Base-by-base conservation (phyloP, 371 early-diverging fungal species). In the Parasitella parasitica region DNA sequence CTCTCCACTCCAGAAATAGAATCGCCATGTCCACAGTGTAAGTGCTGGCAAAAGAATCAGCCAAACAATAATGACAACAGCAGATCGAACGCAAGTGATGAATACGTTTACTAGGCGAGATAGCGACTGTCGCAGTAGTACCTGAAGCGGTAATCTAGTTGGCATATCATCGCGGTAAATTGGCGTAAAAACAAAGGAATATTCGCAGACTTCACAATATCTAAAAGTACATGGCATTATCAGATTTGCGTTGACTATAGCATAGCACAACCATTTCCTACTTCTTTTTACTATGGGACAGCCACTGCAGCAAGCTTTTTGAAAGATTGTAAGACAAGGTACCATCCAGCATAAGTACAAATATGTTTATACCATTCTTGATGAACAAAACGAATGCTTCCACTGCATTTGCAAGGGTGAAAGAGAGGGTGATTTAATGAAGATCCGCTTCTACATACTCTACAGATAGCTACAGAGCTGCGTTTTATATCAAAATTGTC, bases 181-280 rank as follows among this genome's bases (percentile, higher is more conserved):
- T 9, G 93, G 90, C 9, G 91, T 88, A 64, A 95, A 95, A 6
- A 82, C 66, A 67, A 89, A 95, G 35, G 71, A 72, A 70, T 92
- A 70, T 34, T 89, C 88, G 77, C 96, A 95, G 8, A 95, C 84
- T 65, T 95, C 95, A 73, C 95, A 95, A 70, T 88, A 81, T 65
- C 86, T 86, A 34, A 53, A 26, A 11, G 18, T 4, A 39, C 11
- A 20, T 43, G 20, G 43, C 43, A 43, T n/a, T n/a, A n/a, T n/a
- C n/a, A n/a, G n/a, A n/a, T n/a, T n/a, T n/a, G n/a, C n/a, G n/a
- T n/a, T n/a, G n/a, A n/a, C n/a, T n/a, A n/a, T n/a, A n/a, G n/a
- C n/a, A n/a, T 20, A 8, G 20, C 20, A 16, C 12, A 20, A 8
- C 3, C 11, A 18, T 11, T 20, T 9, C 61, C 64, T 73, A 79